Conservation (phyloP, 345 rosid species). For the Alliaria petiolata region DNA sequence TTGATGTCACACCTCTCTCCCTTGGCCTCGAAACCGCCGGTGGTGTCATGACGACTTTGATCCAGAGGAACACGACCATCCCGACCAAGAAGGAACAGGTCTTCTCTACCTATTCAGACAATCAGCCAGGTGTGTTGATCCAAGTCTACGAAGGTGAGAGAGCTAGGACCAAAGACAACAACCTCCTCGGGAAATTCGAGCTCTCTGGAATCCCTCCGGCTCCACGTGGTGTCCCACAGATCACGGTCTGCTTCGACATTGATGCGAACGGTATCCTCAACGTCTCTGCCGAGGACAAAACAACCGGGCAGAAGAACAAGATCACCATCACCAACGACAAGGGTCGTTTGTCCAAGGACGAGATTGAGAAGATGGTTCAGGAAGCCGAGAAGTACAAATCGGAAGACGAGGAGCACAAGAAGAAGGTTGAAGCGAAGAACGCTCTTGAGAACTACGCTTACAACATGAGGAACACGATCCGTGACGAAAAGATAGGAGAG, state of each 20-base stretch:
- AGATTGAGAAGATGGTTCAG: slow-evolving; percentile 52
- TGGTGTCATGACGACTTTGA: slow-evolving; percentile 37
- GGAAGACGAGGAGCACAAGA: slow-evolving; percentile 51
- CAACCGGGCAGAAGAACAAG: slow-evolving; percentile 54
- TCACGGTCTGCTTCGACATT: slow-evolving; percentile 28
- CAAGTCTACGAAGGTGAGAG: slow-evolving; percentile 41
- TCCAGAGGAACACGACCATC: slow-evolving; percentile 34
- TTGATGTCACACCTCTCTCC: slow-evolving; percentile 36
- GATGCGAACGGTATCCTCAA: slow-evolving; percentile 33
- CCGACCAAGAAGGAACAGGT: slow-evolving; percentile 35
- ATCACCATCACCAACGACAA: slow-evolving; percentile 52
- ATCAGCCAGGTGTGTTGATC: slow-evolving; percentile 33
- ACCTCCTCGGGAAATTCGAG: slow-evolving; percentile 36
- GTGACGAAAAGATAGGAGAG: slow-evolving; percentile 46
- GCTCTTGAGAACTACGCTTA: slow-evolving; percentile 46
- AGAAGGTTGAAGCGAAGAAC: slow-evolving; percentile 53
- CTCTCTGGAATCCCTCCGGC: slow-evolving; percentile 39
- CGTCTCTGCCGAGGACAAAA: slow-evolving; percentile 49
- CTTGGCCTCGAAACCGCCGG: slow-evolving; percentile 38
- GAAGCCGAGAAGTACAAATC: slow-evolving; percentile 53
- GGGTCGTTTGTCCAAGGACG: slow-evolving; percentile 51
- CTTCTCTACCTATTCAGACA: slow-evolving; percentile 34
- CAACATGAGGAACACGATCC: slow-evolving; percentile 53
- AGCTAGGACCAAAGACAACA: slow-evolving; percentile 39
- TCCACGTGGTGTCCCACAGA: slow-evolving; percentile 36